Base-by-base conservation (phyloP, 1,284 basidiomycete species). In the Clitocybe nebularis region DNA sequence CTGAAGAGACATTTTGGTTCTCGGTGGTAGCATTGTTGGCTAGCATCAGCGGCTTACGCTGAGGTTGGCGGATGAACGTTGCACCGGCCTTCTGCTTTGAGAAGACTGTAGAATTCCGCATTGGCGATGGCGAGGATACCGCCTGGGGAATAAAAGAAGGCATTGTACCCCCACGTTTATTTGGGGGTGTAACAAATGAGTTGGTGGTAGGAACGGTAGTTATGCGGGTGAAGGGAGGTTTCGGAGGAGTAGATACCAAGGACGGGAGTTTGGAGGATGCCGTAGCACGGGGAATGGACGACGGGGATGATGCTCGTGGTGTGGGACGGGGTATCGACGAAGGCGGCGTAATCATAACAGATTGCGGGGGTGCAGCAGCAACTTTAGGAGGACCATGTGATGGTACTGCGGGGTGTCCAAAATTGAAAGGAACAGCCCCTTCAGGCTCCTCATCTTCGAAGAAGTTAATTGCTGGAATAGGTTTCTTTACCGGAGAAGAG, bases 121-220 rank as follows among this genome's bases (percentile, higher is more conserved):
- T 59, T 13, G 59, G 67, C 30, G 58, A 64, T n/a, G 72, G 71
- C 1, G 71, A 71, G 10, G 61, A 58, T 26, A 68, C 57, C 6
- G 67, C 64, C 43, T 76, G 77, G 45, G 77, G 75, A 36, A 79
- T 79, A 47, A 74, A 73, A 2, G 76, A 77, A 9, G 72, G 66
- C 26, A 63, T 56, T 4, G 56, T 51, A 14, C 68, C 65, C 9
- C 62, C 66, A 43, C 73, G 75, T 58, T 75, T 79, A 19, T 62
- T 64, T 3, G 75, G 72, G 35, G 77, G 73, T 1, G 63, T 67
- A 19, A 53, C 47, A 54, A 64, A 72, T 5, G 60, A 44, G 55
- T 51, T 61, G 22, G 45, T 30, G 17, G 57, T 43, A 43, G 51
- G 46, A 21, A 42, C 43, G 36, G 51, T 52, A 29, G 46, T 33